These are phyloP conservation scores for Phytophthora sp. DNA, from an alignment of 352 stramenopile genomes.

Conservation along the genomic window DNA sequence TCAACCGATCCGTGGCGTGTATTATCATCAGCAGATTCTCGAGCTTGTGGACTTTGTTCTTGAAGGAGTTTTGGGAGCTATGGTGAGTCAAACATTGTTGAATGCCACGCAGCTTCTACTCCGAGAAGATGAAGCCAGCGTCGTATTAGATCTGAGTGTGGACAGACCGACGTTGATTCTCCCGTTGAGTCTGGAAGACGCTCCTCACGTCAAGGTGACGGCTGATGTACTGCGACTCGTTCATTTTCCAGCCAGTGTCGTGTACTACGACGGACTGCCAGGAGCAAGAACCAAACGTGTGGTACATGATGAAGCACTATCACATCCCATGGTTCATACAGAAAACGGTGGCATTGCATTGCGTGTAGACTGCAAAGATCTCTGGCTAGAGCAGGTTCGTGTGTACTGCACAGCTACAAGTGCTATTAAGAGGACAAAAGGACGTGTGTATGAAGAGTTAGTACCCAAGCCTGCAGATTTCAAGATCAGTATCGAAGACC, in stretches of 20 bases:
- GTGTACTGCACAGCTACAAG: conserved; percentile 44
- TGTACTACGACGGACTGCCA: conserved; percentile 50
- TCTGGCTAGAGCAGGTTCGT: conserved; percentile 59
- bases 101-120: conserved; percentile 78
- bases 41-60: conserved; percentile 85
- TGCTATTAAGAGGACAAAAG: conserved; percentile 10
- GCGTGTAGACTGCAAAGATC: conserved; percentile 48
- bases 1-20: conserved; percentile 74
- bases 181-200: conserved; percentile 58
- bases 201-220: conserved; percentile 64
- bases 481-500: conserved; percentile 70
- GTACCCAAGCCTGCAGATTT: conserved; percentile 55
- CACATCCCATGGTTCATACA: conserved; percentile 18
- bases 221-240: conserved; percentile 59
- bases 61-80: conserved; percentile 77
- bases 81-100: conserved; percentile 73
- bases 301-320: conserved; percentile 31
- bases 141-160: conserved; percentile 60
- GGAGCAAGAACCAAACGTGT: conserved; percentile 42
- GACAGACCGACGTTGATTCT: conserved; percentile 72
- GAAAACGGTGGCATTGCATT: conserved; percentile 30
- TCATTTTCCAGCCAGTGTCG: conserved; percentile 67
- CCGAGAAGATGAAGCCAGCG: conserved; percentile 60
- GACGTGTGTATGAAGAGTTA: conserved; percentile 40
- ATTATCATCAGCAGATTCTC: conserved; percentile 87